Percentiles rank a stretch among this genome's conserved stretches.
These are phyloP conservation scores for Aspergillus sclerotioniger DNA, from an alignment of 495 filamentous ascomycete genomes.

Conservation along the genomic window DNA sequence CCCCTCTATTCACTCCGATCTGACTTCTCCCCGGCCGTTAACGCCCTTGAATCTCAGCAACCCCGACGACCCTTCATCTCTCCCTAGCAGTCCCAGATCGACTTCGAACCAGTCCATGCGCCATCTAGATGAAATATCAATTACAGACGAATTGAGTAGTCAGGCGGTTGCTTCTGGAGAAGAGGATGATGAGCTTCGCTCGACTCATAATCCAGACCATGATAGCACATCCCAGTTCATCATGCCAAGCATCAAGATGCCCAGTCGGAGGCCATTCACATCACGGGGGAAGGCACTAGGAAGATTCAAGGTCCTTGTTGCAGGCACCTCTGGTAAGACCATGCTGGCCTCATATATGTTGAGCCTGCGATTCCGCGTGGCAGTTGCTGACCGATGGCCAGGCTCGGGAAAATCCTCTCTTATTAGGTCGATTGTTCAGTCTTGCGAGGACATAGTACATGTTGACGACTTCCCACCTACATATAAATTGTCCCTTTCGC, in stretches of 20 bases:
- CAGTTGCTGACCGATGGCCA: conserved; percentile 17
- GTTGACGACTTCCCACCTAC: conserved; percentile 59
- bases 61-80: conserved; percentile 43
- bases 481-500: conserved; percentile 27
- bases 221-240: conserved; percentile 79
- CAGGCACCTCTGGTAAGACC: conserved; percentile 72
- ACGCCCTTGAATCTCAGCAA: conserved; percentile 45
- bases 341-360: neutral
- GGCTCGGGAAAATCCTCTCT: conserved; percentile 82
- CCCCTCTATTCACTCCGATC: conserved; percentile 24
- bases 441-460: conserved; percentile 95
- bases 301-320: conserved; percentile 81
- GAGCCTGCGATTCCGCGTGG: neutral
- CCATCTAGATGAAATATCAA: conserved; percentile 50
- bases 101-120: conserved; percentile 48
- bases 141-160: conserved; percentile 50
- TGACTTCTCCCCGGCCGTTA: conserved; percentile 38
- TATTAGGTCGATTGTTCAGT: conserved; percentile 89
- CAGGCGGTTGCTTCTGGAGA: conserved; percentile 50
- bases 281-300: conserved; percentile 80
- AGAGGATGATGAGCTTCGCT: conserved; percentile 35
- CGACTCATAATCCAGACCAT: conserved; percentile 25
- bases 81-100: conserved; percentile 55
- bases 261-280: conserved; percentile 89
- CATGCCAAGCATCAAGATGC: conserved; percentile 97